Conservation (phyloP, 306 rosid species). For the Astragalus membranaceus region DNA sequence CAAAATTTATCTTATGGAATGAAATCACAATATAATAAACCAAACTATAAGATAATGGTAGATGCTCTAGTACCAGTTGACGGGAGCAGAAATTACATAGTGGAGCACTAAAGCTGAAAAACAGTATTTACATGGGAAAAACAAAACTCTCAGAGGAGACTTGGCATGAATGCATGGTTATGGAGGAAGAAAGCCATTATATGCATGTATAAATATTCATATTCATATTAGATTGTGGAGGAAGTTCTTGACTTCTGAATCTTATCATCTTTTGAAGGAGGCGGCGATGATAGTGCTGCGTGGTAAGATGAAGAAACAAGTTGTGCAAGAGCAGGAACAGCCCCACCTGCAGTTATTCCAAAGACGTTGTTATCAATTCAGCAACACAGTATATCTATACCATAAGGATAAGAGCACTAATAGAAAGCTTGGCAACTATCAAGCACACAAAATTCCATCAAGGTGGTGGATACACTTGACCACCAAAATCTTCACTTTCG, state of each 20-base stretch:
- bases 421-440: neutral
- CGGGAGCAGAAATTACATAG: neutral
- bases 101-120: conserved; percentile 7
- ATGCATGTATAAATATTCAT: neutral
- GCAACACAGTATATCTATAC: neutral
- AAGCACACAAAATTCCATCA: neutral
- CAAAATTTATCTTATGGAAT: neutral
- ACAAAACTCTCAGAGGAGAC: neutral
- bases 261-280: conserved; percentile 57
- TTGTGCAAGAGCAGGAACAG: conserved; percentile 74
- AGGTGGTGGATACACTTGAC: neutral
- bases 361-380: neutral
- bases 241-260: conserved; percentile 65
- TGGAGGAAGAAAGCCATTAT: conserved; percentile 3
- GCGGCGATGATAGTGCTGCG: conserved; percentile 48
- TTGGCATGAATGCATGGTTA: neutral
- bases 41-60: neutral
- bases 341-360: conserved; percentile 58
- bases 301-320: conserved; percentile 81
- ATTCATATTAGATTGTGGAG: conserved; percentile 35
- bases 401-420: neutral
- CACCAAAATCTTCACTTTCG: neutral
- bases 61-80: neutral
- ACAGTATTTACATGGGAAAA: conserved; percentile 20
- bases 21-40: neutral